phyloP scores from a whole-genome alignment of 2,329 filamentous ascomycete genomes.

The Fusarium sp. region DNA sequence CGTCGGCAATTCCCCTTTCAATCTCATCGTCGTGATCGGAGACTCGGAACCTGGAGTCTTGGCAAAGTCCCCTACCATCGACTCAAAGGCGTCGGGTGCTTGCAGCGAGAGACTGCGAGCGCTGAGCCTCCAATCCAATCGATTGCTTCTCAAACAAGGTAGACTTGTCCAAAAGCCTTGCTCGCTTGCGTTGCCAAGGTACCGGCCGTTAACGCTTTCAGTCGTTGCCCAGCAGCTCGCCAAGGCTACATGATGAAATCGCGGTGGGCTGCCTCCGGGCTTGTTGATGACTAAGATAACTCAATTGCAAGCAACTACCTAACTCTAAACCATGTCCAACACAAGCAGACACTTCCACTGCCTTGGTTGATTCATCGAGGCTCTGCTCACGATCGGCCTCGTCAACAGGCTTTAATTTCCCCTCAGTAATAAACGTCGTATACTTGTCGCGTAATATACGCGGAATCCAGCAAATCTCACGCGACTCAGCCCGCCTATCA shows the following conservation, averaged over 20 bases:
- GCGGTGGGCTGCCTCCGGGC: constrained; percentile 34
- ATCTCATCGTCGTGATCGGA: constrained; percentile 33
- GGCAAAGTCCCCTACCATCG: constrained; percentile 10
- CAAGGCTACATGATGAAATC: constrained; percentile 29
- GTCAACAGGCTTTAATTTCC: constrained; percentile 11
- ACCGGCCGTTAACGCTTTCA: constrained; percentile 29
- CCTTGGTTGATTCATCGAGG: constrained; percentile 11
- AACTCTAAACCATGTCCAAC: no score
- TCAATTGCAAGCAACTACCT: neutral
- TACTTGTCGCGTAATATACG: constrained; percentile 19
- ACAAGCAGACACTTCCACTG: neutral
- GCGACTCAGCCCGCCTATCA: constrained; percentile 36
- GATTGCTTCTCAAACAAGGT: constrained; percentile 20
- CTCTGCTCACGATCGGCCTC: constrained; percentile 18
- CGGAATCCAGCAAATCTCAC: constrained; percentile 37
- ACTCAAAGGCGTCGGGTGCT: constrained; percentile 7
- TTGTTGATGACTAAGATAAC: constrained; percentile 18
- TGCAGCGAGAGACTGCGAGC: constrained; percentile 7
- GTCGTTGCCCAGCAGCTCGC: constrained; percentile 37
- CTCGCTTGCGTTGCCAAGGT: constrained; percentile 41
- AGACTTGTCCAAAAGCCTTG: constrained; percentile 24
- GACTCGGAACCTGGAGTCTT: constrained; percentile 23
- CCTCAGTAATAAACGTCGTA: constrained; percentile 23
- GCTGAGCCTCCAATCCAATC: constrained; percentile 12
- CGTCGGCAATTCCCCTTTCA: constrained; percentile 35